Base-by-base conservation (phyloP, 352 stramenopile species). In the Pythium graminicola region DNA sequence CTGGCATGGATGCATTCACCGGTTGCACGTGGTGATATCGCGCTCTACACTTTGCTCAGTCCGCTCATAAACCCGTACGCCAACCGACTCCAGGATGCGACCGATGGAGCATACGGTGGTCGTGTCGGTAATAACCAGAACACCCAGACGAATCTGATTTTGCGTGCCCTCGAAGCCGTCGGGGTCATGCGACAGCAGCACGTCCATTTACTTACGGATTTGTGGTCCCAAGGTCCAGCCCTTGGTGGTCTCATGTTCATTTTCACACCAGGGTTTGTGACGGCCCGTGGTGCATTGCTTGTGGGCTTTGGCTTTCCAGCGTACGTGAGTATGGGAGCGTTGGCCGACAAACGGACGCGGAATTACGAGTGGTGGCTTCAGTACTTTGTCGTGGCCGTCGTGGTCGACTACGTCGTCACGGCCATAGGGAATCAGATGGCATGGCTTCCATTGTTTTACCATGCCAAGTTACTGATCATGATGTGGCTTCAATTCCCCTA, bases 401-500 rank as follows among this genome's bases (percentile, higher is more conserved):
- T 70, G n/a, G 61, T 70, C 9, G 76, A 94, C 60, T 87, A 89
- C 50, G 47, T 88, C 17, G 62, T 91, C 49, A 80, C 64, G 2
- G 63, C 76, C 22, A 51, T 91, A 17, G 70, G 57, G 46, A 47
- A 64, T 31, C 71, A 71, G 41, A 64, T 95, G 22, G 67, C 54
- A 45, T 95, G 85, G 85, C 60, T 95, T 24, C 85, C 85, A 43
- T 58, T 95, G 22, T 93, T 89, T 60, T 91, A 88, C 54, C 85
- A 95, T 59, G 62, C 46, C n/a, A 93, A 94, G 66, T 49, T 95
- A 55, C 50, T 90, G 20, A 56, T 80, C 31, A 77, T 92, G 65
- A 76, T 95, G 65, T 95, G 81, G 81, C 81, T 95, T 11, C 85
- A 95, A 63, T 92, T 95, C 57, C 85, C 85, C 31, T 95, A 95